Base-by-base conservation (phyloP, 139 green algal species). In the Chlamydomonas applanata region DNA sequence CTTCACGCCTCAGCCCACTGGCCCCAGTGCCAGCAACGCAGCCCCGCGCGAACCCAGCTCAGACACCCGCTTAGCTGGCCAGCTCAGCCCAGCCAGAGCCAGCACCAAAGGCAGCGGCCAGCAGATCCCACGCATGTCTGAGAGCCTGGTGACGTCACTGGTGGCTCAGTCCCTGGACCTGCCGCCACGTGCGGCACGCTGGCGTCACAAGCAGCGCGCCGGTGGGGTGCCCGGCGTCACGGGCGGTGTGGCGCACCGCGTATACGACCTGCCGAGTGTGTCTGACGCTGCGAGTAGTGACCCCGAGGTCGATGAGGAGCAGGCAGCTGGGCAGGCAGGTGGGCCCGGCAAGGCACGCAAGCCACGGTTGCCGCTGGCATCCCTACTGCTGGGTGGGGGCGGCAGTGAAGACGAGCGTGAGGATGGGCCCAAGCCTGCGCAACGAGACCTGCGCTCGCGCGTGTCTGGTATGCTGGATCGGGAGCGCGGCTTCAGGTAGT, bases 111-210 rank as follows among this genome's bases (percentile, higher is more conserved):
- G 62, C 72, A 56, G 40, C 40, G 7, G 24, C 67, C 4, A 59
- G 4, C 77, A 78, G 59, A 68, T 82, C 13, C 80, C 80, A 0
- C 57, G 80, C 29, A 72, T 85, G 80, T 54, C 80, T n/a, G 80
- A 85, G 9, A 79, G 36, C 46, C 61, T 79, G 66, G 80, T 85
- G 17, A 85, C 92, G 32, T 89, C 87, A 0, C 70, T 95, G 40
- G 90, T 87, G 17, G 90, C 91, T 0, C 87, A 92, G 64, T 95
- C 90, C 3, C 81, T 95, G 20, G 91, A 95, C 80, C 80, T 95
- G 46, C 88, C 91, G 0, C 91, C 89, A 29, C 75, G 78, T 53
- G 83, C 84, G 2, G 84, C 84, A 14, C 74, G 69, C 25, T 89
- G 84, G 84, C 78, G 84, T 22, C 84, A 89, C 52, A 61, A 82